Evolutionary conservation across 371 early-diverging fungal genomes (phyloP), one percentile per base, ranked within the genome.

Genomic region (Umbelopsis sp.): DNA sequence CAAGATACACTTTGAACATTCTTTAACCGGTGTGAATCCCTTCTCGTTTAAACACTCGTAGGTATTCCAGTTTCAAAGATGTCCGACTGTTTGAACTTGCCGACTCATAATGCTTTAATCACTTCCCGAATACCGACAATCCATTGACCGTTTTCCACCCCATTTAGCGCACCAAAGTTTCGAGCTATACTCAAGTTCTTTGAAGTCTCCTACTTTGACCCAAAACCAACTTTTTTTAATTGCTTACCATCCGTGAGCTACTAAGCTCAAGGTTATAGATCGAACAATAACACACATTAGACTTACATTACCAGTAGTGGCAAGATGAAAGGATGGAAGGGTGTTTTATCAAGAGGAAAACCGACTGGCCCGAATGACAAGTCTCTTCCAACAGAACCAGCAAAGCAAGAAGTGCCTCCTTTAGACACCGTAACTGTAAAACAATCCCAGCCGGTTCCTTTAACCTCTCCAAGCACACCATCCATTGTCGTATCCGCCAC

Each of bases 401-500:
- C 48, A 57, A 57, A 57, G 18, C 57, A 57, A 57, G 57, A 57
- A 57, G 57, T 57, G 57, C 57, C 35, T 29, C 29, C 57, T 11
- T 24, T 57, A 35, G 57, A 57, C 35, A 29, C 57, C 37, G 29
- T 35, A 29, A 35, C 35, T 35, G n/a, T 35, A 18, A 57, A 35
- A 57, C 57, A 57, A 57, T 35, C 57, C 18, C 57, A 57, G 57
- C 32, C 57, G 12, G 57, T 57, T 35, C 57, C 70, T 20, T 52
- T 63, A 22, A 48, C 69, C 14, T 66, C 64, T 12, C 65, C 45
- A 11, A 35, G 38, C 38, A 63, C 69, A 50, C 74, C 74, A 18
- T 68, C 74, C n/a, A 74, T 70, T 51, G 70, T 74, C 44, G 71
- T 74, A 51, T 70, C 70, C 25, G 69, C 69, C 44, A 50, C 73